Percentiles rank a stretch among this genome's conserved stretches.
These are phyloP conservation scores for Chrysosphaeria jannelii DNA, from an alignment of 2,329 filamentous ascomycete species.

Conservation along the genomic window DNA sequence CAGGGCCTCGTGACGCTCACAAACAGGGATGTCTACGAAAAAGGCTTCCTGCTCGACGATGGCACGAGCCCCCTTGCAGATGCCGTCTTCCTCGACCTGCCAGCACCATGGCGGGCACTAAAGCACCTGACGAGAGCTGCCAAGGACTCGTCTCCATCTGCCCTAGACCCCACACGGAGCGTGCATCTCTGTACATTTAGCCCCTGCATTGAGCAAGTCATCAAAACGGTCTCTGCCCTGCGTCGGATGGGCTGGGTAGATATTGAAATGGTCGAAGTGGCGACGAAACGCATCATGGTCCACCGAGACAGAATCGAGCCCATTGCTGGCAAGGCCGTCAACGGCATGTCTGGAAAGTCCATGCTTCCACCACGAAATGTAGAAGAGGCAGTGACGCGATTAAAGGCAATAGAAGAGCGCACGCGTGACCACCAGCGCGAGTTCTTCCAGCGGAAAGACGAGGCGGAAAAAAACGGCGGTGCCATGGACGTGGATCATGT, in stretches of 20 bases:
- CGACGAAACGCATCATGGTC: slow-evolving; percentile 51
- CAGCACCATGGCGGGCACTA: slow-evolving; percentile 53
- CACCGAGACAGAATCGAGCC: slow-evolving; percentile 54
- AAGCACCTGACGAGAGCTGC: slow-evolving; percentile 28
- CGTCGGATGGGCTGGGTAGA: slow-evolving; percentile 65
- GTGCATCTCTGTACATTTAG: slow-evolving; percentile 80
- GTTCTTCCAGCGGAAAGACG: slow-evolving; percentile 3
- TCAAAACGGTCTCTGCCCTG: slow-evolving; percentile 52
- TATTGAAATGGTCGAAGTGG: slow-evolving; percentile 78
- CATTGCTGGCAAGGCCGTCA: slow-evolving; percentile 27
- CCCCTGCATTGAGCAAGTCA: slow-evolving; percentile 90
- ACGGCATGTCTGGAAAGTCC: slow-evolving; percentile 16
- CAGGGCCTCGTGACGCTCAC: slow-evolving; percentile 35
- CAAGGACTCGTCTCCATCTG: slow-evolving; percentile 10
- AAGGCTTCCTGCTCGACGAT: slow-evolving; percentile 35
- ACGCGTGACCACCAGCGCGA: slow-evolving; percentile 24
- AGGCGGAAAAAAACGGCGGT: slow-evolving; percentile 1
- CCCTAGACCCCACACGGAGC: slow-evolving; percentile 39
- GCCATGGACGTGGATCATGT: slow-evolving; percentile 6
- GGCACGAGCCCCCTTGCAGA: slow-evolving; percentile 30
- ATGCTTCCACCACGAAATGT: slow-evolving; percentile 36
- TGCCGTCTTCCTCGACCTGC: slow-evolving; percentile 51
- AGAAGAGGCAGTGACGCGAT: slow-evolving; percentile 41
- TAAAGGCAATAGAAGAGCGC: slow-evolving; percentile 43
- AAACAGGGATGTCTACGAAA: slow-evolving; percentile 49